Evolutionary conservation across 2,329 filamentous ascomycete species (phyloP).

Genomic region (Fusarium luffae): DNA sequence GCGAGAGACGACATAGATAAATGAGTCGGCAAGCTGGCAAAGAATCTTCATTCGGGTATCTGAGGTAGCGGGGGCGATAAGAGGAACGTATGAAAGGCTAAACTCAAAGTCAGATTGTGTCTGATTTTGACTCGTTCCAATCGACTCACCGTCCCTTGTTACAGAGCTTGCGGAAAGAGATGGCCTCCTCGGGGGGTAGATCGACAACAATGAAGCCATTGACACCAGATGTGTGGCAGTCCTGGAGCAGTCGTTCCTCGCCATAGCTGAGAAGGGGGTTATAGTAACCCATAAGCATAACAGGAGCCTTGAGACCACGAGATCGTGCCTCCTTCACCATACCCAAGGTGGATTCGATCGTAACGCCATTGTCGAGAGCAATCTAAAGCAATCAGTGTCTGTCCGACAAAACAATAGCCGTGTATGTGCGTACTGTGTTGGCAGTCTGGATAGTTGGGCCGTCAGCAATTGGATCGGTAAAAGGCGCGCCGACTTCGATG

Average conservation of each 20-base stretch:
- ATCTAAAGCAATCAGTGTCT: constrained; percentile 53
- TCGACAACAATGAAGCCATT: constrained; percentile 99
- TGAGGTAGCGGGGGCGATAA: constrained; percentile 94
- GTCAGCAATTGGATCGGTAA: constrained; percentile 98
- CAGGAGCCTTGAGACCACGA: constrained; percentile 80
- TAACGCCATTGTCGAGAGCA: constrained; percentile 90
- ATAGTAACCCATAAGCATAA: constrained; percentile 99
- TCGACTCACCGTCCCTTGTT: constrained; percentile 73
- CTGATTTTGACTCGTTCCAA: no score
- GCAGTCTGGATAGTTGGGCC: constrained; percentile 96
- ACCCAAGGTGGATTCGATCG: constrained; percentile 79
- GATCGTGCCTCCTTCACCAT: constrained; percentile 85
- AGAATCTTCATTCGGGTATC: constrained; percentile 94
- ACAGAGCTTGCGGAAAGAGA: constrained; percentile 89
- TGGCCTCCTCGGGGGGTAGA: constrained; percentile 92
- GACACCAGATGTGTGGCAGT: constrained; percentile 85
- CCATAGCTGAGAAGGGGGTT: constrained; percentile 96
- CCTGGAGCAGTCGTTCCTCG: constrained; percentile 86
- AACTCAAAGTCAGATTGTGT: background rate
- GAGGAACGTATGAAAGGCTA: constrained; percentile 92
- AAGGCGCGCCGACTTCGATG: constrained; percentile 95
- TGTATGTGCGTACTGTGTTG: constrained; percentile 74
- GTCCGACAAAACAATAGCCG: background rate
- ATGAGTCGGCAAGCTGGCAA: constrained; percentile 96
- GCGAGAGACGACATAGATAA: constrained; percentile 97